Evolutionary conservation across 495 filamentous ascomycete species (phyloP).

Genomic region (Neurospora sp.): DNA sequence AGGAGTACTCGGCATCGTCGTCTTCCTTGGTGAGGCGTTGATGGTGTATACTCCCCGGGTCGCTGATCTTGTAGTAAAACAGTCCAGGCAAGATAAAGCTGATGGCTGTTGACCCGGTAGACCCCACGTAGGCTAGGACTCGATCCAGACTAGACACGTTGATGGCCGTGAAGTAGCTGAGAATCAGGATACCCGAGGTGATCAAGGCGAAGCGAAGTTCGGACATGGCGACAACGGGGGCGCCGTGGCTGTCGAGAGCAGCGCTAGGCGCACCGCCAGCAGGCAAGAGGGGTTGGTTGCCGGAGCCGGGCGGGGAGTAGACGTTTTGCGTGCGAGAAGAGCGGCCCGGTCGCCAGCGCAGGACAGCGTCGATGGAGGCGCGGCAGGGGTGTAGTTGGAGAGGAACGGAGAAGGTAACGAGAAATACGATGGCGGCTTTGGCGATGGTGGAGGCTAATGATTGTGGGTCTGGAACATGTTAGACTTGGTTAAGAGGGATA

Average conservation of each 20-base stretch:
- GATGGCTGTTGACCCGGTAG: slow-evolving; percentile 86
- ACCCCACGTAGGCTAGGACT: slow-evolving; percentile 90
- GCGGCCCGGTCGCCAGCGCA: slow-evolving; percentile 84
- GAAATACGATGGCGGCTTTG: slow-evolving; percentile 86
- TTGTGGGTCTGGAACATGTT: slow-evolving; percentile 45
- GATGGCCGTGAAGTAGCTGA: slow-evolving; percentile 81
- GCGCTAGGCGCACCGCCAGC: slow-evolving; percentile 9
- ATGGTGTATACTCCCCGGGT: slow-evolving; percentile 73
- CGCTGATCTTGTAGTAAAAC: slow-evolving; percentile 96
- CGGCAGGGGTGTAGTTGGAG: slow-evolving; percentile 92
- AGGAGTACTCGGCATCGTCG: slow-evolving; percentile 50
- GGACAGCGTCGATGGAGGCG: slow-evolving; percentile 81
- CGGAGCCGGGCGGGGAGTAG: slow-evolving; percentile 23
- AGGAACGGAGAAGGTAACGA: slow-evolving; percentile 95
- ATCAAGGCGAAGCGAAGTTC: slow-evolving; percentile 85
- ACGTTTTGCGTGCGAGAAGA: slow-evolving; percentile 60
- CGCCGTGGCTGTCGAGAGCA: slow-evolving; percentile 28
- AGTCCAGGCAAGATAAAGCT: slow-evolving; percentile 92
- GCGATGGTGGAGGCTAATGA: slow-evolving; percentile 82
- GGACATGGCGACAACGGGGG: slow-evolving; percentile 50
- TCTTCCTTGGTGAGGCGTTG: slow-evolving; percentile 82
- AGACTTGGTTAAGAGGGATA: slow-evolving; percentile 1
- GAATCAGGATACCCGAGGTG: slow-evolving; percentile 71
- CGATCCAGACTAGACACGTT: slow-evolving; percentile 81
- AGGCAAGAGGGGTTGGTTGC: slow-evolving; percentile 34